These are phyloP conservation scores for Ophiocordyceps australis DNA, from an alignment of 2,329 filamentous ascomycete genomes.

Conservation along the genomic window DNA sequence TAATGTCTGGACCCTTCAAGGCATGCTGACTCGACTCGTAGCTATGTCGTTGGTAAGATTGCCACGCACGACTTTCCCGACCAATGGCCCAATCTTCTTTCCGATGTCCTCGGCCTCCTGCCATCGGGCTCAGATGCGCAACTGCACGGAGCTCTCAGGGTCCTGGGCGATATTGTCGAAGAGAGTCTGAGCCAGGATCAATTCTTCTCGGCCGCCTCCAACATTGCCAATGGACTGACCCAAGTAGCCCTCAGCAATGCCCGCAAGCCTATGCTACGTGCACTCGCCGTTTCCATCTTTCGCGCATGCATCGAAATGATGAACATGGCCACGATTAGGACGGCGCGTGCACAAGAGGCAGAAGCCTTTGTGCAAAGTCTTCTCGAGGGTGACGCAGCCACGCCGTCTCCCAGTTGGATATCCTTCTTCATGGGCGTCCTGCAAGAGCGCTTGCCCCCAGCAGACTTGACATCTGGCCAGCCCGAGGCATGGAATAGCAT, in stretches of 20 bases:
- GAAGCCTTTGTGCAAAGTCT: slow-evolving; percentile 80
- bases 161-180: slow-evolving; percentile 78
- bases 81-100: slow-evolving; percentile 80
- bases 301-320: slow-evolving; percentile 83
- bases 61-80: slow-evolving; percentile 87
- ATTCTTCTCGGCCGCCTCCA: slow-evolving; percentile 77
- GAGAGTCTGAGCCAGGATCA: slow-evolving; percentile 87
- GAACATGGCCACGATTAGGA: slow-evolving; percentile 93
- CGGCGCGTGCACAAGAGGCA: slow-evolving; percentile 74
- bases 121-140: slow-evolving; percentile 59
- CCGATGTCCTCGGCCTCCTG: slow-evolving; percentile 61
- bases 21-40: slow-evolving; percentile 10
- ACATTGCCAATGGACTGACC: slow-evolving; percentile 72
- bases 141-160: slow-evolving; percentile 75
- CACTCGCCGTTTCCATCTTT: slow-evolving; percentile 80
- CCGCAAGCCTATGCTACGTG: slow-evolving; percentile 59
- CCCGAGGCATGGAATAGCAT: slow-evolving; percentile 62
- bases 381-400: slow-evolving; percentile 21
- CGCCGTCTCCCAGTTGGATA: slow-evolving; percentile 44
- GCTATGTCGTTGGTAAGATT: slow-evolving; percentile 76
- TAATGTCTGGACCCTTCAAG: too few species aligned
- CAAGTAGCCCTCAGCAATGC: slow-evolving; percentile 61
- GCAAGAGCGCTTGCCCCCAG: slow-evolving; percentile 56
- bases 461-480: slow-evolving; percentile 25
- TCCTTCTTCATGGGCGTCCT: slow-evolving; percentile 74